Percentiles rank a stretch among this genome's conserved stretches.
Conservation (phyloP, 2,329 filamentous ascomycete species). For the Paraconiothyrium sp. region DNA sequence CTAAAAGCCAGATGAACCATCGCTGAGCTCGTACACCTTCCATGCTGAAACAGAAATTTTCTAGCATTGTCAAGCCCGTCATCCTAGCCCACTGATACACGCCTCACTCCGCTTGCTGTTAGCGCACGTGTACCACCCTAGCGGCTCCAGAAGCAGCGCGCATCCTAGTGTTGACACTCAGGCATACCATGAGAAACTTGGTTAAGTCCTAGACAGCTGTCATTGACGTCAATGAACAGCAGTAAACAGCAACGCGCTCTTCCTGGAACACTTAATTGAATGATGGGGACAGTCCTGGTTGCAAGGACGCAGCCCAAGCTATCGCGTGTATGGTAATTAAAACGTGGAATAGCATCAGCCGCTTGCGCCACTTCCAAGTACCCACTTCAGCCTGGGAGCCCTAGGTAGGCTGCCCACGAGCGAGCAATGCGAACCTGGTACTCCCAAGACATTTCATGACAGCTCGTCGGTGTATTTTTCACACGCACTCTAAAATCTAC, state of each 20-base stretch:
- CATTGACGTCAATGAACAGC: constrained; percentile 15
- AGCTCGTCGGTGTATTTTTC: neutral
- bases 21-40: neutral
- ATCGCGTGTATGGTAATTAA: constrained; percentile 6
- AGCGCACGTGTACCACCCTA: neutral
- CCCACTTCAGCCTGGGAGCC: constrained; percentile 7
- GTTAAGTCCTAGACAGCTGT: neutral
- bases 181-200: constrained; percentile 12
- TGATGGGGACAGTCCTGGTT: neutral
- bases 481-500: neutral
- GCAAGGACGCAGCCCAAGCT: neutral
- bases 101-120: constrained; percentile 12
- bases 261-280: neutral
- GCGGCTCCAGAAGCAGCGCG: constrained; percentile 4
- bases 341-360: neutral
- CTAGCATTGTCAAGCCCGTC: neutral
- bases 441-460: constrained; percentile 3
- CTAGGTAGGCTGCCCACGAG: neutral
- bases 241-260: constrained; percentile 2
- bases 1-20: neutral
- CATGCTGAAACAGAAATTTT: neutral
- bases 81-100: neutral
- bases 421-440: constrained; percentile 9
- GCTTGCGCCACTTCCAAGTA: constrained; percentile 6
- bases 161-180: constrained; percentile 9